Evolutionary conservation across 148 eudicot species (phyloP), one percentile per base, ranked within the genome.

Genomic region (Gaultheria prostrata): DNA sequence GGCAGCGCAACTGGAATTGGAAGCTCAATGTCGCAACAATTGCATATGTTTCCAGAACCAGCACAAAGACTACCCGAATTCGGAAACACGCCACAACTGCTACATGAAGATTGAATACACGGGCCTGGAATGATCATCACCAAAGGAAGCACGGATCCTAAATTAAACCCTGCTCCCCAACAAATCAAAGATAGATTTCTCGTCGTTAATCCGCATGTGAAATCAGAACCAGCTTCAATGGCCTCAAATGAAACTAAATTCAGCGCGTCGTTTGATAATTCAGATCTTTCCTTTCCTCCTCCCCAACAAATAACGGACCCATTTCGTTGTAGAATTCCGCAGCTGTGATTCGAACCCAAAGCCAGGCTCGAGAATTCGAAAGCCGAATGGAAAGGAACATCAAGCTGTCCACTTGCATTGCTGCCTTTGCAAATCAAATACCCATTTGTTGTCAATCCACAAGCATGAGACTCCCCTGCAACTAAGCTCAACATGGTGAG

Each of bases 271-370:
- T 53, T 82, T 35, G 69, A 49, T 26, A 88, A 80, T 4, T 35
- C 67, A 12, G 83, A 82, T 12, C 80, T 53, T 45, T 32, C 49
- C 61, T 83, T 71, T 28, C 76, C 82, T 70, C 87, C 88, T 74
- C 95, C 95, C 93, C 92, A 92, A 70, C 95, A 92, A 63, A 82
- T 82, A 3, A 90, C 90, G 14, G 83, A 80, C 80, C 87, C 87
- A 77, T 89, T 91, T 67, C 65, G 83, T 45, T 86, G 85, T 17
- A n/a, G 80, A 33, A 90, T 81, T 2, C 89, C 93, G 71, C 95
- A 92, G 30, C 86, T 87, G 72, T 91, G 90, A 59, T 88, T 81
- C 8, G 74, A 85, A 24, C 93, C 89, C n/a, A 90, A 70, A 33
- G 95, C 93, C n/a, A 92, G 83, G 56, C 84, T 82, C 0, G 86